Base-by-base conservation (phyloP, 768 basidiomycete species). In the Pleurotus citrinopileatus region DNA sequence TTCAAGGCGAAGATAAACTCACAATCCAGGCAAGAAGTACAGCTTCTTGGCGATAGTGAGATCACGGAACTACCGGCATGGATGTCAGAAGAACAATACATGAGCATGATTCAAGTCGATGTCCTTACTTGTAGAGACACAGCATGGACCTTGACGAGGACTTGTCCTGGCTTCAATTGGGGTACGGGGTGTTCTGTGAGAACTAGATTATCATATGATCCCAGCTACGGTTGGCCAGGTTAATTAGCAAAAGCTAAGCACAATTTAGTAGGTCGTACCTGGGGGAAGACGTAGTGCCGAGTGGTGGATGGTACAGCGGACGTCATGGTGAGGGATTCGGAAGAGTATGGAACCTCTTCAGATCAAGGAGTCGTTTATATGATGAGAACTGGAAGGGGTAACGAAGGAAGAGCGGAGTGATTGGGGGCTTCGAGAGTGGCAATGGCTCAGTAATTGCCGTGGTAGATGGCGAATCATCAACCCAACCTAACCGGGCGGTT, bases 101-200 rank as follows among this genome's bases (percentile, higher is more conserved):
- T 52, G n/a, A 8, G 23, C 9, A 26, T 4, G 15, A 32, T n/a
- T n/a, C n/a, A n/a, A n/a, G 19, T 9, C 27, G 15, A 48, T 29
- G 1, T 28, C 7, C 40, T 6, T 27, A 63, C 65, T 53, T 73
- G 69, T 19, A 75, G 60, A 34, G 75, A 76, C 20, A 74, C 73
- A 1, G 74, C 70, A 42, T 71, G 69, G 13, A 76, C 63, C 36
- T 70, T 73, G 57, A 76, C 67, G 26, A 74, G 71, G 17, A 74
- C 74, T 43, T 77, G 65, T 4, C 57, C 62, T 0, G 70, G 59
- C 36, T 61, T 68, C 8, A 65, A 69, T 47, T 58, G 55, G 1
- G 57, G 55, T 28, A 56, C 42, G 7, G 52, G 55, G 8, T 42
- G 27, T 42, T 59, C 52, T 29, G 27, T 53, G 4, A 52, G 42